Base-by-base conservation (phyloP, 2,329 filamentous ascomycete genomes). In the Colletotrichum sojae region DNA sequence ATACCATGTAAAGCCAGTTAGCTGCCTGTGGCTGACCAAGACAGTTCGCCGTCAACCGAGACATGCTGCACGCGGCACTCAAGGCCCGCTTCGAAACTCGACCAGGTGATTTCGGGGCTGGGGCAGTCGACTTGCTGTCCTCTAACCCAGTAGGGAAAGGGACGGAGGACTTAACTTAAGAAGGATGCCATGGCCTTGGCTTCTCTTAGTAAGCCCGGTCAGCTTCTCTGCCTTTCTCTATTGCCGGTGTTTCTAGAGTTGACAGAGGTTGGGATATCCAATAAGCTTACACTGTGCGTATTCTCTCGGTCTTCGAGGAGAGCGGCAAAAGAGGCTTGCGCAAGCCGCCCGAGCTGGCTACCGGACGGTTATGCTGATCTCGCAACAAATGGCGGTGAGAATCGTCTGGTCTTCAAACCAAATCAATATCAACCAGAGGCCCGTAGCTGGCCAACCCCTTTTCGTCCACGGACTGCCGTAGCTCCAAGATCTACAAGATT, bases 301-400 rank as follows among this genome's bases (percentile, higher is more conserved):
- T 45, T 25, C 22, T 49, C 27, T 36, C 9, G 9, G 31, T 36
- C 8, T 36, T 36, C 31, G 6, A 36, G 31, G 9, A 31, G 43
- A 48, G 15, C n/a, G n/a, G n/a, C n/a, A n/a, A 46, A 31, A 10
- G n/a, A 20, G 6, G 16, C 53, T 40, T 12, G 51, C 40, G 27
- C 48, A 54, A 63, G 59, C 60, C 40, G 43, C 48, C 48, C n/a
- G 27, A 39, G 54, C 65, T 68, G 13, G 54, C 52, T 54, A 13
- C 12, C 45, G 16, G n/a, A 22, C 18, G 6, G 27, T 18, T 40
- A 31, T 52, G 66, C 43, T 55, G 62, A 60, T 66, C 54, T 56
- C 16, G 20, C 12, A 46, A 46, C 53, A 66, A 69, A 66, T 27
- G 45, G 66, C 66, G 66, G 66, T 69, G 61, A 65, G 66, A 56